Base-by-base conservation (phyloP, 2,329 filamentous ascomycete genomes). In the Aspergillus fructus region DNA sequence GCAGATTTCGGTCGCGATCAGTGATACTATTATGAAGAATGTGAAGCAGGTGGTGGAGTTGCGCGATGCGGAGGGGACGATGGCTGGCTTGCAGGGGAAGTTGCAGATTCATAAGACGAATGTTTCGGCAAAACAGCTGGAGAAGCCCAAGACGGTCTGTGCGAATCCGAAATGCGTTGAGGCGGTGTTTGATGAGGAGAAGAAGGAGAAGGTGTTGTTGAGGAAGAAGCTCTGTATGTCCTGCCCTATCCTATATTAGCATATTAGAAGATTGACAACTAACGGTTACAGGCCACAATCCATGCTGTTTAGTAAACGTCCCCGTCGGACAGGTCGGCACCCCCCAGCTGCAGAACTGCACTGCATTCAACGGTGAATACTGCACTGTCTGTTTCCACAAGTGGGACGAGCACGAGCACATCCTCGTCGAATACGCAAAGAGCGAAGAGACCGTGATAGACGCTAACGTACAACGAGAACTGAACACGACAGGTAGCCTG, bases 401-500 rank as follows among this genome's bases (percentile, higher is more conserved):
- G 46, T 55, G 53, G 53, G 39, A 39, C 27, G 53, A 55, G 41
- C 53, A 55, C 40, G 53, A 50, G n/a, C 53, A 55, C 40, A 55
- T 55, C 11, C 53, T 55, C 13, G 53, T 55, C 19, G 53, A 55
- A 40, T 55, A 55, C 40, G 41, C 53, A 3, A 55, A 50, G 53
- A 17, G 19, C n/a, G 30, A 39, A 11, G 47, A 55, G n/a, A 55
- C 53, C 3, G 40, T 49, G 5, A 23, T 42, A 5, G 46, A 55
- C 34, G 39, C 46, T 21, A 45, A 15, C 5, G 53, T 55, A 19
- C 46, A 45, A 30, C 53, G 30, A 13, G 53, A 55, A 13, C 47
- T 50, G 6, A 45, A 19, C 2, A 55, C 47, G 5, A 49, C 49
- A 6, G 53, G 53, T 11, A 50, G 41, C 46, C 23, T 45, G 27